Evolutionary conservation across 2,329 filamentous ascomycete genomes (phyloP).

Genomic region (Trichoderma koningiopsis): DNA sequence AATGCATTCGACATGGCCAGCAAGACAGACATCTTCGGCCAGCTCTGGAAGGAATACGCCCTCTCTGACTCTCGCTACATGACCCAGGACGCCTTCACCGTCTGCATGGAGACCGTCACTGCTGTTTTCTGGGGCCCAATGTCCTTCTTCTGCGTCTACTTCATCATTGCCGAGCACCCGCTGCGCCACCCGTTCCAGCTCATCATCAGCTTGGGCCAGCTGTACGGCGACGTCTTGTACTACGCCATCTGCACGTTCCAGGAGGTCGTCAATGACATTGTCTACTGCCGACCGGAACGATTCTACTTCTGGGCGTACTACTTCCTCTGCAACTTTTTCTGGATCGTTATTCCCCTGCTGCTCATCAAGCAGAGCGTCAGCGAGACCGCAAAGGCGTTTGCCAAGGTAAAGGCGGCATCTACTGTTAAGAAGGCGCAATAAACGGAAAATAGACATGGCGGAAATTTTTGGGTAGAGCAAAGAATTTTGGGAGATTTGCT

Average conservation of each 20-base stretch:
- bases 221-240: conserved; percentile 58
- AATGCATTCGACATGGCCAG: conserved; percentile 47
- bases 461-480: neutral
- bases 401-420: conserved; percentile 32
- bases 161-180: conserved; percentile 48
- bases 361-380: conserved; percentile 38
- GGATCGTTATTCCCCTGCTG: conserved; percentile 52
- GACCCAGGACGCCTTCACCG: conserved; percentile 54
- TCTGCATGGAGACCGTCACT: conserved; percentile 59
- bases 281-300: conserved; percentile 54
- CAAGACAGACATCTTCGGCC: conserved; percentile 49
- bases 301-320: conserved; percentile 59
- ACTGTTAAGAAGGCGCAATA: conserved; percentile 33
- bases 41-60: conserved; percentile 62
- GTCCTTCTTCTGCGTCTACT: conserved; percentile 50
- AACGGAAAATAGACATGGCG: neutral
- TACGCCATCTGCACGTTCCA: conserved; percentile 52
- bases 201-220: conserved; percentile 49
- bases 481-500: neutral
- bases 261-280: conserved; percentile 40
- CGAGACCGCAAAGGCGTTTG: conserved; percentile 35
- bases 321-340: conserved; percentile 54
- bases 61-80: conserved; percentile 60
- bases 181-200: conserved; percentile 52
- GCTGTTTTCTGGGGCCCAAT: conserved; percentile 57